A percentile compares a stretch with the other conserved stretches of the same genome.
Evolutionary conservation across 2,329 filamentous ascomycete genomes (phyloP).

Genomic region (Gyromitra esculenta): DNA sequence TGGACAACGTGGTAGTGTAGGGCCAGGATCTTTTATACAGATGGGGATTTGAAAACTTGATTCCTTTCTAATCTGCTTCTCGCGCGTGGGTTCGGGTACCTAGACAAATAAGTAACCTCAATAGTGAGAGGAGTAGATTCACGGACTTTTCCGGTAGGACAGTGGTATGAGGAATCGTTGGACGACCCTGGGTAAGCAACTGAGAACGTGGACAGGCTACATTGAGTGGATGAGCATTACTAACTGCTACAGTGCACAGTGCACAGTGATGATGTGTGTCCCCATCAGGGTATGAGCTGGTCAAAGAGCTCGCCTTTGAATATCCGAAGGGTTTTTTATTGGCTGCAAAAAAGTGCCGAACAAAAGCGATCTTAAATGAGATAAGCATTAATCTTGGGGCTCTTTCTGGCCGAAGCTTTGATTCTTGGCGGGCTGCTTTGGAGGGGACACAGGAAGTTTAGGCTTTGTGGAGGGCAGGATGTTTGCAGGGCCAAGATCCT

Average conservation of each 20-base stretch:
- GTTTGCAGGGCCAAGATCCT: constrained; percentile 39
- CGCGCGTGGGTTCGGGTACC: constrained; percentile 12
- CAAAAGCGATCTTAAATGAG: too few relatives aligned
- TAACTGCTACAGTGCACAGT: constrained; percentile 7
- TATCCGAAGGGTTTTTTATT: background rate
- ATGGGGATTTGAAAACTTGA: constrained; percentile 2
- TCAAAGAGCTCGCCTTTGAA: background rate
- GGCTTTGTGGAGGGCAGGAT: constrained; percentile 20
- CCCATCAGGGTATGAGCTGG: constrained; percentile 4
- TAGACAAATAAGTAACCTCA: background rate
- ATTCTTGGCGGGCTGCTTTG: constrained; percentile 12
- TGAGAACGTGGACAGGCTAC: background rate
- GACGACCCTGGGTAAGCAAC: background rate
- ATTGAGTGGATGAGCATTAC: background rate
- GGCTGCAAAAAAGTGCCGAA: constrained; percentile 1
- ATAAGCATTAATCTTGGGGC: constrained; percentile 21
- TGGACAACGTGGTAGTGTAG: constrained; percentile 12
- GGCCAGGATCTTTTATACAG: constrained; percentile 28
- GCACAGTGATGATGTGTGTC: background rate
- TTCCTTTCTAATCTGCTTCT: constrained; percentile 1
- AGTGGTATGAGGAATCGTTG: background rate
- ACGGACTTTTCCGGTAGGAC: background rate
- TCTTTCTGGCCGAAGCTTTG: constrained; percentile 17
- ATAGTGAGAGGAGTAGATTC: background rate
- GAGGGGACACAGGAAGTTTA: constrained; percentile 24